These are phyloP conservation scores for Rhodocollybia butyracea DNA, from an alignment of 768 basidiomycete species.

Conservation along the genomic window DNA sequence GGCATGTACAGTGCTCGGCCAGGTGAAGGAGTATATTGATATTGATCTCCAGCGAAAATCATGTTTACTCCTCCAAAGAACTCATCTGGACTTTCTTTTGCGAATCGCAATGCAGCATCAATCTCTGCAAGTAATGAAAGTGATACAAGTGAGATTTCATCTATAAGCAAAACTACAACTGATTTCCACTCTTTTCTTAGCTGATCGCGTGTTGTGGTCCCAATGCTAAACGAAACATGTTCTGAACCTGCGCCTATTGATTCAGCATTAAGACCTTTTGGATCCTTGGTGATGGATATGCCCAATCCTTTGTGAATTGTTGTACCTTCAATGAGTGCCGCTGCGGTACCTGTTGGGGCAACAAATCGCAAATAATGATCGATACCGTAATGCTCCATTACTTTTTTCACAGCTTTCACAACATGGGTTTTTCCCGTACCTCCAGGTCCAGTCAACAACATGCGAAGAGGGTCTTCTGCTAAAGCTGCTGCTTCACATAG, in stretches of 20 bases:
- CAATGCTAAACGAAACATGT: conserved; percentile 9
- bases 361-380: conserved; percentile 21
- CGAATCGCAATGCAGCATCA: conserved; percentile 11
- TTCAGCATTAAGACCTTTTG: conserved; percentile 12
- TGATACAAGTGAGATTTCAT: conserved; percentile 27
- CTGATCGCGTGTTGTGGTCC: conserved; percentile 12
- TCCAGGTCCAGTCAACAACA: conserved; percentile 24
- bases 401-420: conserved; percentile 18
- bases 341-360: conserved; percentile 29
- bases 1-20: conserved; percentile 24
- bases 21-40: conserved; percentile 29
- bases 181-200: conserved; percentile 20
- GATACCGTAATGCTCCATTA: conserved; percentile 20
- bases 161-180: no score
- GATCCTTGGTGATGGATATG: conserved; percentile 14
- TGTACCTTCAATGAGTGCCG: conserved; percentile 24
- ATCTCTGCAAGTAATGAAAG: conserved; percentile 21
- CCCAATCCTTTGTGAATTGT: conserved; percentile 21
- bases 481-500: not conserved
- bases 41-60: conserved; percentile 31
- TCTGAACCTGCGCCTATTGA: not conserved
- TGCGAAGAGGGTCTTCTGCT: conserved; percentile 1
- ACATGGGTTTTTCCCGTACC: conserved; percentile 32
- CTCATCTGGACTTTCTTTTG: no score
- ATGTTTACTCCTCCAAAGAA: conserved; percentile 28